Evolutionary conservation across 2,329 filamentous ascomycete genomes (phyloP), one percentile per base, ranked within the genome.

Genomic region (Aspergillus piperis): DNA sequence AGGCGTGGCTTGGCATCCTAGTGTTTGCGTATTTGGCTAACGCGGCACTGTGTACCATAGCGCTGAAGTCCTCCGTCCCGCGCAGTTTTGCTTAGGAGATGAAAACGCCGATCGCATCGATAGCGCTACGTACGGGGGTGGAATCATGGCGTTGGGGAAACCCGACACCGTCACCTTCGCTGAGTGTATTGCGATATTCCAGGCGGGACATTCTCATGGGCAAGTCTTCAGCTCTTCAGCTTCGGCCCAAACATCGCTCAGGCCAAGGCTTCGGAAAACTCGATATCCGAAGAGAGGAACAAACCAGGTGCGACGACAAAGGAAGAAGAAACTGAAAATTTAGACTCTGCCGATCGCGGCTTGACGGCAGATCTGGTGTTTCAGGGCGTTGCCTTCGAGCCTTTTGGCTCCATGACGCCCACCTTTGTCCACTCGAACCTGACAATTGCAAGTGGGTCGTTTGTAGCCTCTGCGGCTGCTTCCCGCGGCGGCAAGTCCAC

Each of bases 131-230:
- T 90, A 90, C 63, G 88, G 87, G 47, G 86, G 85, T 0, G 82
- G 79, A 23, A 82, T 90, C 17, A 71, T 90, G 8, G 79, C 79
- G 0, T 76, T 73, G 3, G 75, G 78, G 3, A 84, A 89, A 68
- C 81, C 80, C 49, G 66, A 71, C 21, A 68, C 75, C 2, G 62
- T 74, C 3, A 72, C 81, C 19, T 87, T 86, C 68, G 86, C 85
- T 67, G 79, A 84, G 1, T 79, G 88, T 71, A 86, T 89, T 72
- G 85, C 87, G 0, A 81, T 89, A 8, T 83, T 90, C 27, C 84
- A 90, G 64, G 88, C 88, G 1, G 86, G 86, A 6, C 87, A 92
- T 72, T 80, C 82, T 0, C 87, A 88, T 0, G 89, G 88, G 0
- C 6, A 88, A 62, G 8, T 30, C 8, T 30, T 30, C 27, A 30